Evolutionary conservation across 306 rosid species (phyloP).

Genomic region (Castanea sativa): DNA sequence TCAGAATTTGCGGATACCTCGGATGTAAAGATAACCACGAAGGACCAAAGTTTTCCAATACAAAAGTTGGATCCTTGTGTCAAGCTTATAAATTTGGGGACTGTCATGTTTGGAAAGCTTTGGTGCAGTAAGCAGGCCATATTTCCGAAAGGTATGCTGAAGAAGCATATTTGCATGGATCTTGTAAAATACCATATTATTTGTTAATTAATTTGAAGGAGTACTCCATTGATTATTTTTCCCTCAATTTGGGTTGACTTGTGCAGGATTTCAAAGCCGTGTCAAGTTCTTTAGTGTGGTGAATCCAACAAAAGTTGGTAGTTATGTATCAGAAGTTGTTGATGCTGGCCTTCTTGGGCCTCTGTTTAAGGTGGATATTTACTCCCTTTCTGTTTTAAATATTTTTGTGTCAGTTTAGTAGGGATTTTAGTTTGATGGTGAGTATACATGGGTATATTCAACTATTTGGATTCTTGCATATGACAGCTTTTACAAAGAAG

Average conservation of each 20-base stretch:
- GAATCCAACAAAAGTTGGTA: slow-evolving; percentile 58
- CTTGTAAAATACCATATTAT: not conserved
- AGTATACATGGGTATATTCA: not conserved
- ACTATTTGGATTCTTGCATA: not conserved
- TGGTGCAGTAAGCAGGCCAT: slow-evolving; percentile 73
- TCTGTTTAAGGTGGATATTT: slow-evolving; percentile 66
- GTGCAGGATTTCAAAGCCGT: slow-evolving; percentile 81
- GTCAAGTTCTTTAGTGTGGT: slow-evolving; percentile 57
- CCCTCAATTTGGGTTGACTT: slow-evolving; percentile 18
- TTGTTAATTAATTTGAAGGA: not conserved
- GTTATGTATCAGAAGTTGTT: slow-evolving; percentile 76
- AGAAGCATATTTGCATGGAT: not conserved
- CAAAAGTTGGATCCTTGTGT: slow-evolving; percentile 34
- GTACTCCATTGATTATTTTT: slow-evolving; percentile 2
- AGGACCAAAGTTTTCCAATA: slow-evolving; percentile 20
- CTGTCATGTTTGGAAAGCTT: slow-evolving; percentile 58
- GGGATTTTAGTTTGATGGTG: not conserved
- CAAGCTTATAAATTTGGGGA: slow-evolving; percentile 61
- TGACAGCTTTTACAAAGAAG: not conserved
- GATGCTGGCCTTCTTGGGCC: slow-evolving; percentile 92
- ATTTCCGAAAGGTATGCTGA: slow-evolving; percentile 77
- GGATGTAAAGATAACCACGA: slow-evolving; percentile 8
- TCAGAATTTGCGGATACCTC: slow-evolving; percentile 16
- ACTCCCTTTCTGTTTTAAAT: slow-evolving; percentile 7
- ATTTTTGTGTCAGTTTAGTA: not conserved